Conservation (phyloP, 768 basidiomycete species). For the Auriculariales sp. region DNA sequence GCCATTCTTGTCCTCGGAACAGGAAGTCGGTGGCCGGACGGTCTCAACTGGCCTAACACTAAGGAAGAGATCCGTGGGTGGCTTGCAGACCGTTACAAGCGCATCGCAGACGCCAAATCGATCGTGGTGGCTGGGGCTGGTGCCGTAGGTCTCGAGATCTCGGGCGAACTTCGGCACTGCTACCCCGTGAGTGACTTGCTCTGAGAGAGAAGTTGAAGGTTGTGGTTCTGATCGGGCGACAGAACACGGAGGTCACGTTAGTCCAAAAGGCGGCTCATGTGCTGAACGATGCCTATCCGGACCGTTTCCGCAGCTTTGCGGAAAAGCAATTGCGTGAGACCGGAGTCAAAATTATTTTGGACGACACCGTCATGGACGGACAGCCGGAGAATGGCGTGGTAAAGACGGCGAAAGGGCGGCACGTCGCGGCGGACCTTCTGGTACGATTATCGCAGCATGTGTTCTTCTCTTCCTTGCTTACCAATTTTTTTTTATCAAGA, state of each 20-base stretch:
- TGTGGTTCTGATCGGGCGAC: too few species aligned
- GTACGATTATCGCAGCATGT: background rate
- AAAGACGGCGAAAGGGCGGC: slow-evolving; percentile 7
- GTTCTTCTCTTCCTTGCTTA: background rate
- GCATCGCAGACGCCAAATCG: slow-evolving; percentile 17
- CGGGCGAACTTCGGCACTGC: slow-evolving; percentile 29
- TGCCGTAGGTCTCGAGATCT: slow-evolving; percentile 36
- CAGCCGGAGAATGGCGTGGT: background rate
- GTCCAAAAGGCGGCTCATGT: slow-evolving; percentile 29
- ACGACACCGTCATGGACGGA: slow-evolving; percentile 19
- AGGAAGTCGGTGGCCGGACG: slow-evolving; percentile 39
- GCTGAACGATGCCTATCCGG: slow-evolving; percentile 7
- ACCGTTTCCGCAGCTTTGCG: slow-evolving; percentile 7
- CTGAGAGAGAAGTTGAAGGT: background rate
- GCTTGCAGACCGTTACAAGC: slow-evolving; percentile 17
- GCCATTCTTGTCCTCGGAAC: slow-evolving; percentile 45
- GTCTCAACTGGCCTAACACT: slow-evolving; percentile 26
- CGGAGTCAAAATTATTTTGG: slow-evolving; percentile 31
- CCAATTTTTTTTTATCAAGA: background rate
- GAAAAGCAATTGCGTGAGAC: slow-evolving; percentile 2
- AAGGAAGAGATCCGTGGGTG: slow-evolving; percentile 15
- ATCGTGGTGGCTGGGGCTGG: slow-evolving; percentile 44
- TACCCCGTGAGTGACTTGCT: slow-evolving; percentile 20
- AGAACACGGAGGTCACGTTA: slow-evolving; percentile 40
- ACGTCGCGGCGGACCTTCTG: slow-evolving; percentile 7